Base-by-base conservation (phyloP, 495 filamentous ascomycete genomes). In the Eremomyces bilateralis region DNA sequence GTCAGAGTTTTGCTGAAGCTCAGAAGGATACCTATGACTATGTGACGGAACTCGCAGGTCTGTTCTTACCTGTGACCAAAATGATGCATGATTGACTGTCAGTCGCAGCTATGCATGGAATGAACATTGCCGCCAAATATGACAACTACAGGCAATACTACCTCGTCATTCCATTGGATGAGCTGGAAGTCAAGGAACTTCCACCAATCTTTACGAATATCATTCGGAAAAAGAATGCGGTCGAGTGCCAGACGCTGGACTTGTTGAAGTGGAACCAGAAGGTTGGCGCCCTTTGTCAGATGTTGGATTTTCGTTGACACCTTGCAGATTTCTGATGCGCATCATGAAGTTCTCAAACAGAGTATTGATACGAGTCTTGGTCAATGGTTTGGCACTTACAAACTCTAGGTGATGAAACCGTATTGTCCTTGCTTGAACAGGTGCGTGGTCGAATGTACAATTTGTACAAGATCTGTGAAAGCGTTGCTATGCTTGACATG, bases 401-500 rank as follows among this genome's bases (percentile, higher is more conserved):
- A n/a, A n/a, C n/a, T n/a, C n/a, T n/a, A n/a, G n/a, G n/a, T n/a
- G n/a, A n/a, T n/a, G n/a, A n/a, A 21, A 4, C 33, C 19, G 21
- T 15, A 12, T 15, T 34, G 6, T 11, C 17, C 17, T 12, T 97
- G 4, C 67, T 83, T 16, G 59, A 67, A 13, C 57, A 71, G 10
- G 59, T 91, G 18, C 63, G 76, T 22, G 53, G 57, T 3, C 67
- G 82, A 36, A 67, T 83, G 15, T 69, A 73, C 1, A 52, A 57
- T 2, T 57, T 94, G 0, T 90, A 84, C 53, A 69, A 67, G 37
- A 63, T 81, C 34, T 82, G 79, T 43, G 83, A 94, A 45, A 73
- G 70, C 15, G 73, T 94, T 39, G 80, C 80, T n/a, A 67, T 81
- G 52, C 62, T 97, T 3, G 88, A 97, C 49, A 90, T 95, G 80